These are phyloP conservation scores for Angomonas deanei DNA, from an alignment of 208 protist genomes.

Conservation along the genomic window DNA sequence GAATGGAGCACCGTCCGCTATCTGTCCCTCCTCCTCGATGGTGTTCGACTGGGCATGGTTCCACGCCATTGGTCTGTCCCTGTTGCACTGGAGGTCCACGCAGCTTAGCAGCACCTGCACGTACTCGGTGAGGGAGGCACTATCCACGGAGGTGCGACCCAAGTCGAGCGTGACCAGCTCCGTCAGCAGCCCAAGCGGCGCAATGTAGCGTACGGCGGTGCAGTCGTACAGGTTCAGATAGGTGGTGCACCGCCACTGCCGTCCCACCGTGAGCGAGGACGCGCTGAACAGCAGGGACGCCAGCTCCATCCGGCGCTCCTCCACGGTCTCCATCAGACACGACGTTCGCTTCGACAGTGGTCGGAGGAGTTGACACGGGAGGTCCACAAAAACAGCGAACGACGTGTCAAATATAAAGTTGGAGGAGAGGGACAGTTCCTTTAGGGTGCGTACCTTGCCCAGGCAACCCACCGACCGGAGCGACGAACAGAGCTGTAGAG, in stretches of 20 bases:
- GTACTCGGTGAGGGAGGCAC: slow-evolving; percentile 17
- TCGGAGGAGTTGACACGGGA: background rate
- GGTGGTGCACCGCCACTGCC: slow-evolving; percentile 21
- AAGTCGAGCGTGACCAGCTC: slow-evolving; percentile 13
- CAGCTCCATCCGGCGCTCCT: background rate
- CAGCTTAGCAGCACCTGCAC: slow-evolving; percentile 13
- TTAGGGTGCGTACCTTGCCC: background rate
- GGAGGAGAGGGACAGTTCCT: background rate
- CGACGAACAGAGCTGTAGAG: background rate
- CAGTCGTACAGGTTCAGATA: slow-evolving; percentile 15
- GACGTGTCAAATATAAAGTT: background rate
- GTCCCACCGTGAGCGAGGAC: slow-evolving; percentile 11
- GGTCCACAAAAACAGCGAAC: background rate
- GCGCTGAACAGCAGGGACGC: slow-evolving; percentile 10
- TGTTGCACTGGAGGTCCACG: background rate
- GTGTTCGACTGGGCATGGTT: too few relatives aligned
- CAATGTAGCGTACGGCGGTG: slow-evolving; percentile 20
- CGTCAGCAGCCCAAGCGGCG: slow-evolving; percentile 14
- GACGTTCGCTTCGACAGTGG: background rate
- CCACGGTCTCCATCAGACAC: background rate
- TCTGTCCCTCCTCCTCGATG: too few relatives aligned
- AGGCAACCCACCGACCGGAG: background rate
- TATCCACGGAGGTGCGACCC: slow-evolving; percentile 24
- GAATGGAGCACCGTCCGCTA: too few relatives aligned
- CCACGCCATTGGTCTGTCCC: too few relatives aligned